These are phyloP conservation scores for Apocynum venetum DNA, from an alignment of 257 asterid genomes.

Conservation along the genomic window DNA sequence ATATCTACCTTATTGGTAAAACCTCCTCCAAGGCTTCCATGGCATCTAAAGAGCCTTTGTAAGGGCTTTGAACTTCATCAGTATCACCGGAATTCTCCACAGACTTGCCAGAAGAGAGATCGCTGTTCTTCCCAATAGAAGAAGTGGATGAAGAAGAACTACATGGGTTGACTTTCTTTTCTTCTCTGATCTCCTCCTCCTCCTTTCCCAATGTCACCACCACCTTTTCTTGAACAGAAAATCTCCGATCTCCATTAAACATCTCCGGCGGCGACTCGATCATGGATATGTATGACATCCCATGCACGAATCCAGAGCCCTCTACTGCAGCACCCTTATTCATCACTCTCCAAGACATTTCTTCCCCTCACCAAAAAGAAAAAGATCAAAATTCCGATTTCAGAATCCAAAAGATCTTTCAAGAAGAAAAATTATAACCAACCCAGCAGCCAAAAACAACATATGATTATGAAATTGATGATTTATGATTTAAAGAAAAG, in stretches of 20 bases:
- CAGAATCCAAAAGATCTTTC: not conserved
- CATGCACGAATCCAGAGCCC: constrained; percentile 28
- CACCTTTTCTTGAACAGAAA: constrained; percentile 32
- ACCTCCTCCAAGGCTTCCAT: constrained; percentile 63
- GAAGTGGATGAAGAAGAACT: constrained; percentile 49
- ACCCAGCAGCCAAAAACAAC: constrained; percentile 7
- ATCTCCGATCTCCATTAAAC: constrained; percentile 27
- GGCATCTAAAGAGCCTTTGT: constrained; percentile 56
- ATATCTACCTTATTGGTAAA: constrained; percentile 62
- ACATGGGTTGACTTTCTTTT: constrained; percentile 9
- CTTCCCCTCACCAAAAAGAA: not conserved
- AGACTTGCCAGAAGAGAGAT: constrained; percentile 60
- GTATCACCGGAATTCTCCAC: constrained; percentile 43
- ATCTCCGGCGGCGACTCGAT: constrained; percentile 30
- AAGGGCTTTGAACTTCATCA: constrained; percentile 78
- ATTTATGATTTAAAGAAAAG: constrained; percentile 16
- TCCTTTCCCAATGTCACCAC: constrained; percentile 18
- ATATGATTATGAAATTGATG: constrained; percentile 14
- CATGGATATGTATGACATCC: constrained; percentile 24
- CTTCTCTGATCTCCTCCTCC: constrained; percentile 1
- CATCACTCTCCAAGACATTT: constrained; percentile 42
- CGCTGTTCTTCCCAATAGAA: constrained; percentile 79
- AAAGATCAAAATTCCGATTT: not conserved
- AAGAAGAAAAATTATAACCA: not conserved
- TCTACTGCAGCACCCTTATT: constrained; percentile 31